Base-by-base conservation (phyloP, 192 early-diverging fungal species). In the Entomortierella beljakovae region DNA sequence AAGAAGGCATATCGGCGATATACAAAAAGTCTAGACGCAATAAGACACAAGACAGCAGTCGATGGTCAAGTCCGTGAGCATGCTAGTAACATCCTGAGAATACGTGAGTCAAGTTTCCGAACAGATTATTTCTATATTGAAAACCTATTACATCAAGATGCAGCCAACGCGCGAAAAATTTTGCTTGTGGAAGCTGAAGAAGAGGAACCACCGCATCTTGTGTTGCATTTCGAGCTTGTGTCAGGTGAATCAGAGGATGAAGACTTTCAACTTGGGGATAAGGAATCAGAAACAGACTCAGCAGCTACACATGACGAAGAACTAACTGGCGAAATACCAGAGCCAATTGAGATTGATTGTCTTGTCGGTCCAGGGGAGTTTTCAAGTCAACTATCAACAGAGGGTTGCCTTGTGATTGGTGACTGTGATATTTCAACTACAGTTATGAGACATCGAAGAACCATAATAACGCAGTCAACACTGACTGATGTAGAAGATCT, bases 291-390 rank as follows among this genome's bases (percentile, higher is more conserved):
- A 50, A 50, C 49, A 18, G 16, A 50, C 16, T 50, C 49, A 50
- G 16, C 5, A 50, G 49, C 49, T 28, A 60, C 48, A 5, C 4
- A 5, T 65, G 63, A 55, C 20, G 63, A 66, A 31, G 38, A 66
- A 9, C 34, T 66, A 0, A 57, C 64, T 20, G 64, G 64, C 33
- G 64, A 66, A 42, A 66, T 66, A 4, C 64, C 64, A 48, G 8
- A 22, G 23, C 64, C 64, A 56, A 57, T 29, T 31, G 54, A 29
- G 15, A 20, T 66, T 1, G 64, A 57, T 42, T 31, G 23, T 22
- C 32, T 68, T 42, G 56, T 51, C 7, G 66, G 66, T 1, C 66
- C 54, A 50, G 66, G 57, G 18, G 32, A 42, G 42, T 15, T 33
- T 64, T 8, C 34, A 42, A 64, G 25, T 16, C 43, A 64, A 59